These are phyloP conservation scores for Acarospora socialis DNA, from an alignment of 2,329 filamentous ascomycete species.

Conservation along the genomic window DNA sequence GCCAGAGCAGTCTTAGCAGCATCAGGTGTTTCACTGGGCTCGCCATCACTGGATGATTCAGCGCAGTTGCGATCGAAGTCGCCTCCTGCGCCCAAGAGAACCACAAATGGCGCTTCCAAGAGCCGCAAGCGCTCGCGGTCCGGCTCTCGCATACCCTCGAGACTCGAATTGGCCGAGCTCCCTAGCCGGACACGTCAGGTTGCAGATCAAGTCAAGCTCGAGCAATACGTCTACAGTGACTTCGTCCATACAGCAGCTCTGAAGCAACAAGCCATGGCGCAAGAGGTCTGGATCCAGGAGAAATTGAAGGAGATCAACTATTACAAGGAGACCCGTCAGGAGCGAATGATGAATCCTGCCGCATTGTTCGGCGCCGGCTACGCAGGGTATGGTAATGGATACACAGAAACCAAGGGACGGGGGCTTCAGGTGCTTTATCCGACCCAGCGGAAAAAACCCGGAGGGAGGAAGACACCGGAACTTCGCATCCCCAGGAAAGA, in stretches of 20 bases:
- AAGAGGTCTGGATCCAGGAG: slow-evolving; percentile 43
- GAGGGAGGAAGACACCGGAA: slow-evolving; percentile 58
- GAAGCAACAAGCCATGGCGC: slow-evolving; percentile 35
- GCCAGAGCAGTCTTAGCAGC: slow-evolving; percentile 44
- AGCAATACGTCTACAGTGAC: slow-evolving; percentile 53
- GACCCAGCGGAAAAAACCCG: slow-evolving; percentile 57
- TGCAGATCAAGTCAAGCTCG: slow-evolving; percentile 37
- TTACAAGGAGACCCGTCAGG: slow-evolving; percentile 50
- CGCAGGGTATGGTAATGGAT: slow-evolving; percentile 74
- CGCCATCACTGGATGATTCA: slow-evolving; percentile 19
- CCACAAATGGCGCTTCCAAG: slow-evolving; percentile 35
- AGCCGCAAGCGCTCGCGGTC: slow-evolving; percentile 47
- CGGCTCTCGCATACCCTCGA: slow-evolving; percentile 34
- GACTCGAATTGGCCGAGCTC: slow-evolving; percentile 18
- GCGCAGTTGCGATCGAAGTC: slow-evolving; percentile 17
- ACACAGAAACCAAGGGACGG: slow-evolving; percentile 56
- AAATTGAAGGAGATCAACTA: slow-evolving; percentile 56
- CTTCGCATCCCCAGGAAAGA: slow-evolving; percentile 67
- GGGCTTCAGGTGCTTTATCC: slow-evolving; percentile 66
- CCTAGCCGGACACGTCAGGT: slow-evolving; percentile 18
- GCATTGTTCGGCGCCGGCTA: slow-evolving; percentile 59
- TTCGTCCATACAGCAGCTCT: slow-evolving; percentile 43
- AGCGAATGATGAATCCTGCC: slow-evolving; percentile 41
- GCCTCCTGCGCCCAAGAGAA: slow-evolving; percentile 20
- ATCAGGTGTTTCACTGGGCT: slow-evolving; percentile 27